Evolutionary conservation across 805 yeast genomes (phyloP).

Genomic region (Komagataella populi): DNA sequence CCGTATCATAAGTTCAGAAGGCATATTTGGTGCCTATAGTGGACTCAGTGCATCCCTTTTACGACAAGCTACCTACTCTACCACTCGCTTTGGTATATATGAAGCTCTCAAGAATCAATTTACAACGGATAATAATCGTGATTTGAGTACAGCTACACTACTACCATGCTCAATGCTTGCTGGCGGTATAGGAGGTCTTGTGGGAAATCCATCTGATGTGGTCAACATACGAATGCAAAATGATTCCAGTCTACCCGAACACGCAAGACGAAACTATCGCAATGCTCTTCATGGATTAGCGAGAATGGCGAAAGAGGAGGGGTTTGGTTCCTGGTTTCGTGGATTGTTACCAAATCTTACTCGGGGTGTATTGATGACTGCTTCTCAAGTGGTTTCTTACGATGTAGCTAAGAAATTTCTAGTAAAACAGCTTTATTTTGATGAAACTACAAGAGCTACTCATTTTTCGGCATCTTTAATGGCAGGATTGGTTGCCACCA

Average conservation of each 20-base stretch:
- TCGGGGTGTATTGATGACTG: conserved; percentile 81
- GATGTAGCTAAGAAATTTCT: conserved; percentile 57
- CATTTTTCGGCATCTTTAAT: conserved; percentile 68
- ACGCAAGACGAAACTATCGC: conserved; percentile 55
- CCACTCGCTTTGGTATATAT: conserved; percentile 78
- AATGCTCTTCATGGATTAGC: conserved; percentile 69
- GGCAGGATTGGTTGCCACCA: conserved; percentile 84
- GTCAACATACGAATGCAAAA: conserved; percentile 88
- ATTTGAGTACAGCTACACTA: conserved; percentile 38
- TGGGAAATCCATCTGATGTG: conserved; percentile 82
- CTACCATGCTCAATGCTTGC: conserved; percentile 76
- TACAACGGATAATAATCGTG: conserved; percentile 26
- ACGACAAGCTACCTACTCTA: conserved; percentile 81
- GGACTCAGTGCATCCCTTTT: conserved; percentile 74
- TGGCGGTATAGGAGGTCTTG: conserved; percentile 74
- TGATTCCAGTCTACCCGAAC: conserved; percentile 55
- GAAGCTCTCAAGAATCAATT: conserved; percentile 53
- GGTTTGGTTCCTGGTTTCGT: conserved; percentile 42
- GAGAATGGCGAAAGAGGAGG: conserved; percentile 49
- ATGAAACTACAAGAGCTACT: conserved; percentile 50
- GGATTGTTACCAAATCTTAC: conserved; percentile 70
- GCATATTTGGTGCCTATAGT: conserved; percentile 55
- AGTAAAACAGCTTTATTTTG: conserved; percentile 33
- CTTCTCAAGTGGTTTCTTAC: conserved; percentile 81
- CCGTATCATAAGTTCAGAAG: conserved; percentile 49